Evolutionary conservation across 768 basidiomycete genomes (phyloP).

Genomic region (Harrya chromipes): DNA sequence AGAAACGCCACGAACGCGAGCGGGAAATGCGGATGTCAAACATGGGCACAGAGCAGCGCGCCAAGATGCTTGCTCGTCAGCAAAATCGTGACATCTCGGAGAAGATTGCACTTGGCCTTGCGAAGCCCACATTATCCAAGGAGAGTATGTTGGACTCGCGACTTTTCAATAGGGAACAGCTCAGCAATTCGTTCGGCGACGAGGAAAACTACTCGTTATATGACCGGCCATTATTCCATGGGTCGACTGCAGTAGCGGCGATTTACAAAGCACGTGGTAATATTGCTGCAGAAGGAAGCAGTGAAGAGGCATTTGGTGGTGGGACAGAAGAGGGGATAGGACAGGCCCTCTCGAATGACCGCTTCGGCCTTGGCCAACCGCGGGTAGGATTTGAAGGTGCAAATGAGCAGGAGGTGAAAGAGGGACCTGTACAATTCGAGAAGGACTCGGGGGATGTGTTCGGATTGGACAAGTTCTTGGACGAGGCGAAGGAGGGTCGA

Average conservation of each 20-base stretch:
- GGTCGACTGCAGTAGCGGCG: constrained; percentile 96
- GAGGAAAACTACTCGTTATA: constrained; percentile 95
- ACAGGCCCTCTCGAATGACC: constrained; percentile 87
- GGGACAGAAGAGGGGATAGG: constrained; percentile 95
- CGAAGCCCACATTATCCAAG: constrained; percentile 94
- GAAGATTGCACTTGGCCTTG: constrained; percentile 96
- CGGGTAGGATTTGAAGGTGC: constrained; percentile 91
- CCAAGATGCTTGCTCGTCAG: constrained; percentile 92
- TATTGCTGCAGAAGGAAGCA: constrained; percentile 62
- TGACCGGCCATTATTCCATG: constrained; percentile 93
- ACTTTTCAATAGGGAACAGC: constrained; percentile 93
- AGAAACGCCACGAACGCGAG: constrained; percentile 92
- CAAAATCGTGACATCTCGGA: constrained; percentile 99
- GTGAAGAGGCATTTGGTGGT: constrained; percentile 90
- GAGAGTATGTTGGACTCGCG: constrained; percentile 97
- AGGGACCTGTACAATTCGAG: constrained; percentile 98
- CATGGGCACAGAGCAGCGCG: constrained; percentile 96
- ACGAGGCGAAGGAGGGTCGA: constrained; percentile 93
- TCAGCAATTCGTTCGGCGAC: constrained; percentile 77
- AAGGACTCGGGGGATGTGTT: constrained; percentile 98
- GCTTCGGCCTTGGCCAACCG: constrained; percentile 86
- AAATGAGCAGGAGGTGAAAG: constrained; percentile 74
- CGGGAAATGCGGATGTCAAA: constrained; percentile 98
- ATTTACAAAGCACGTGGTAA: constrained; percentile 96
- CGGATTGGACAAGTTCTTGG: constrained; percentile 94